A percentile compares a stretch with the other conserved stretches of the same genome.
phyloP scores from a whole-genome alignment of 129 eudicot genomes.

The Tagetes erecta region DNA sequence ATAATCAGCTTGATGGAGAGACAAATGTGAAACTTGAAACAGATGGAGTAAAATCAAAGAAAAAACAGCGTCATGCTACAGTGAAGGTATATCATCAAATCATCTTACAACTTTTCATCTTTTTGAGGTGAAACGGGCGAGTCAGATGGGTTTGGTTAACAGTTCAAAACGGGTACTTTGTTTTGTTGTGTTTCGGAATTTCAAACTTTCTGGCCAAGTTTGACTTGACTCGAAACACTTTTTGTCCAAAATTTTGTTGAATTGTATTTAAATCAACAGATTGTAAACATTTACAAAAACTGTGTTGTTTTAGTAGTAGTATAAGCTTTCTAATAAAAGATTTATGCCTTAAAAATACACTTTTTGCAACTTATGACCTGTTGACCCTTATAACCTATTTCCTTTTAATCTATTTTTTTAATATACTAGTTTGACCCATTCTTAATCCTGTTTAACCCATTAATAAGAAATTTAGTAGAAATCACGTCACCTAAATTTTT shows the following conservation, averaged over 20 bases:
- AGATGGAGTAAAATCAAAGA: slow-evolving; percentile 44
- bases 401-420: background rate
- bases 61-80: slow-evolving; percentile 49
- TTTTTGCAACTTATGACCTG: background rate
- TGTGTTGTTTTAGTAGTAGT: background rate
- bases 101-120: background rate
- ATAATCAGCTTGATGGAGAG: slow-evolving; percentile 22
- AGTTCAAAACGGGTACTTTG: background rate
- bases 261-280: background rate
- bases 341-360: background rate
- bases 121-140: background rate
- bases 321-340: background rate
- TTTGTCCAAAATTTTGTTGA: background rate
- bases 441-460: background rate
- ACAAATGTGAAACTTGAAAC: slow-evolving; percentile 32
- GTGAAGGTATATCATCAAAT: slow-evolving; percentile 48
- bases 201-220: background rate
- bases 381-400: background rate
- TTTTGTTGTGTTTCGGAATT: background rate
- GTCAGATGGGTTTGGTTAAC: background rate
- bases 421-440: background rate
- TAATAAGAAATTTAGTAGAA: background rate
- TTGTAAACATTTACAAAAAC: background rate
- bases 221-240: background rate
- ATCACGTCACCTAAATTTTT: background rate